Percentiles rank a stretch among this genome's conserved stretches.
Conservation (phyloP, 2,329 filamentous ascomycete genomes). For the Colletotrichum gigasporum region DNA sequence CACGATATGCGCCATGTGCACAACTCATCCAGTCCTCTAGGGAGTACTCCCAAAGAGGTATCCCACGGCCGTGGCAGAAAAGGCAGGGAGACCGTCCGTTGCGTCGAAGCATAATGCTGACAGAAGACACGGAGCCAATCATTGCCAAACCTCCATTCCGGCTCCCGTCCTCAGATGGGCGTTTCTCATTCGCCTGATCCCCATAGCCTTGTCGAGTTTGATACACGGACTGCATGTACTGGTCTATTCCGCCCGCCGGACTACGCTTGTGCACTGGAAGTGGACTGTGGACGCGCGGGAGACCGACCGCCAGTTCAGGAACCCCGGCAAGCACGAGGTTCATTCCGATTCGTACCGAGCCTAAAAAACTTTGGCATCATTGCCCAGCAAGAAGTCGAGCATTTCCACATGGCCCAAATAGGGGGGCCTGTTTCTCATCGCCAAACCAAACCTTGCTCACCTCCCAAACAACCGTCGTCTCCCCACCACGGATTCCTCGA, state of each 20-base stretch:
- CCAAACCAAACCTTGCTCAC: not conserved
- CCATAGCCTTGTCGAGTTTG: slow-evolving; percentile 5
- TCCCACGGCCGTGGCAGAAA: not conserved
- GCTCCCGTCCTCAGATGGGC: not conserved
- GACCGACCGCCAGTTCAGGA: slow-evolving; percentile 28
- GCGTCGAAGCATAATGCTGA: slow-evolving; percentile 8
- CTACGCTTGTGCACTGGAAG: not conserved
- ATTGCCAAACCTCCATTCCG: not conserved
- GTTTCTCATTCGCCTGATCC: slow-evolving; percentile 6
- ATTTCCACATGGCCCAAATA: slow-evolving; percentile 3
- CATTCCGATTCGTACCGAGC: slow-evolving; percentile 27
- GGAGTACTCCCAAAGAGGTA: not conserved
- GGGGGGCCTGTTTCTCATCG: not conserved
- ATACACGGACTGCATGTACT: slow-evolving; percentile 20
- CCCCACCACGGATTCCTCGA: not conserved
- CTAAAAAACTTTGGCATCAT: slow-evolving; percentile 10
- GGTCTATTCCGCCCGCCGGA: slow-evolving; percentile 22
- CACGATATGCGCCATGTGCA: slow-evolving; percentile 9
- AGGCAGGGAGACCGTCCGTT: slow-evolving; percentile 7
- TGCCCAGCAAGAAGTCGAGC: slow-evolving; percentile 9
- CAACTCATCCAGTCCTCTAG: not conserved
- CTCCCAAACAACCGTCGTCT: not conserved
- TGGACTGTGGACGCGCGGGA: slow-evolving; percentile 8
- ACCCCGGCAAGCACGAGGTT: slow-evolving; percentile 17
- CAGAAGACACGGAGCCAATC: not conserved